Evolutionary conservation across 257 asterid species (phyloP).

Genomic region (Solanum boliviense): DNA sequence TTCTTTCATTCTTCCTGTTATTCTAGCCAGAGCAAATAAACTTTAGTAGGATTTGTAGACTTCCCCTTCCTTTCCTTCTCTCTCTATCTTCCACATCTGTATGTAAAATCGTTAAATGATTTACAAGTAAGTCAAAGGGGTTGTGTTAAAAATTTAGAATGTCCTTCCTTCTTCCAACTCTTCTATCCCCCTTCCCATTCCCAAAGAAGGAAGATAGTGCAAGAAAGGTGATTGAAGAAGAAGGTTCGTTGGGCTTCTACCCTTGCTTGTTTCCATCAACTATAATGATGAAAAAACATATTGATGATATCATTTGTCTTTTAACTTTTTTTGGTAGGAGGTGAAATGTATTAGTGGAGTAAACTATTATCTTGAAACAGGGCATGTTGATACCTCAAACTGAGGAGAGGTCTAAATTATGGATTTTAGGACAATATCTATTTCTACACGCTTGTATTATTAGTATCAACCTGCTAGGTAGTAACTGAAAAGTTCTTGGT

Average conservation of each 20-base stretch:
- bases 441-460: not conserved
- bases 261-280: not conserved
- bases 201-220: not conserved
- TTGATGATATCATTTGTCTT: not conserved
- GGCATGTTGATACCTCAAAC: not conserved
- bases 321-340: not conserved
- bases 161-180: not conserved
- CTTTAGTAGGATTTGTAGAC: not conserved
- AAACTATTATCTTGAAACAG: not conserved
- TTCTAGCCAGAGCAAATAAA: not conserved
- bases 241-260: not conserved
- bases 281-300: not conserved
- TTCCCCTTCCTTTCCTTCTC: not conserved
- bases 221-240: not conserved
- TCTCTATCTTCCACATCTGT: not conserved
- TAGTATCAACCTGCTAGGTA: not conserved
- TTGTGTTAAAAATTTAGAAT: not conserved
- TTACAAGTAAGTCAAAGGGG: not conserved
- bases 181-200: not conserved
- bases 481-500: not conserved
- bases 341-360: not conserved
- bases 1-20: not conserved
- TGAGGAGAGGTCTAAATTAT: not conserved
- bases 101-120: not conserved
- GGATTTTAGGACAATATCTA: not conserved